Evolutionary conservation across 345 rosid species (phyloP).

Genomic region (Erucastrum elatum): DNA sequence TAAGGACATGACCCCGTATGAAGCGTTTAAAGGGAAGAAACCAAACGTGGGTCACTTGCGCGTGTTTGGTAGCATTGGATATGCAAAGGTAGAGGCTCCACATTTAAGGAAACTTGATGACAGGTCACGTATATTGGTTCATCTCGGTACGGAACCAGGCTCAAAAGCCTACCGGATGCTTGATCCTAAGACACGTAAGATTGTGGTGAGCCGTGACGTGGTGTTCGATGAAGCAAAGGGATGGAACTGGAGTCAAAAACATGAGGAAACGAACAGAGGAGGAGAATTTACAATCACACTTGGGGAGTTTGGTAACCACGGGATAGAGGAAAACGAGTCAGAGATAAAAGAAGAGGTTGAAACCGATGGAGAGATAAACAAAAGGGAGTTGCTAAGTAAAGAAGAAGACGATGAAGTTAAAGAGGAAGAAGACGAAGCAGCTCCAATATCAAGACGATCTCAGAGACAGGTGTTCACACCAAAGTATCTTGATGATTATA

Average conservation of each 20-base stretch:
- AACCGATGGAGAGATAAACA: too few relatives aligned
- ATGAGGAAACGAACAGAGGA: neutral
- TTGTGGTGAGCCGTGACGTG: neutral
- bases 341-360: neutral
- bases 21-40: neutral
- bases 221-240: neutral
- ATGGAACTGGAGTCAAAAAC: neutral
- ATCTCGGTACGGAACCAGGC: neutral
- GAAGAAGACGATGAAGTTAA: neutral
- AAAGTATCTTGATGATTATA: neutral
- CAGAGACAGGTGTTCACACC: neutral
- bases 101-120: neutral
- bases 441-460: neutral
- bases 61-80: neutral
- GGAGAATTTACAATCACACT: neutral
- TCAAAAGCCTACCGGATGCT: neutral
- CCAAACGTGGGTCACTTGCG: neutral
- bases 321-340: neutral
- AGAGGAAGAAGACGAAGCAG: neutral
- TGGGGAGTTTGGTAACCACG: neutral
- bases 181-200: neutral
- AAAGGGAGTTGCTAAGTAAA: too few relatives aligned
- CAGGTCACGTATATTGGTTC: neutral
- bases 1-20: neutral
- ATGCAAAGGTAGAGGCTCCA: neutral